A percentile compares a stretch with the other conserved stretches of the same genome.
Conservation (phyloP, 1,139 yeast species). For the Taphrina flavorubra region DNA sequence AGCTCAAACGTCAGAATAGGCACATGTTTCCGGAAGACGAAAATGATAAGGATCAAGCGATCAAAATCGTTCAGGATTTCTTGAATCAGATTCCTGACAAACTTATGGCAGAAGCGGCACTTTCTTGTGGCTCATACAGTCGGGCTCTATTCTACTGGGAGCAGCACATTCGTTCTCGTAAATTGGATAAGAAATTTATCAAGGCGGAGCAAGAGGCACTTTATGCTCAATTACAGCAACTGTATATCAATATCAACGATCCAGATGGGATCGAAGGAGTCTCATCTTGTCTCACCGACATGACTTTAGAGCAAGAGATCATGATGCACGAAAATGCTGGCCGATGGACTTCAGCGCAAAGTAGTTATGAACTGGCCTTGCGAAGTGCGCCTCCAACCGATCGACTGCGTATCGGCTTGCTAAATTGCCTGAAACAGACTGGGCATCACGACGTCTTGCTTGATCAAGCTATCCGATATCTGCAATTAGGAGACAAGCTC, state of each 20-base stretch:
- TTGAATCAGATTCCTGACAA: conserved; percentile 66
- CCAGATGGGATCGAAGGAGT: conserved; percentile 90
- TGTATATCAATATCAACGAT: conserved; percentile 87
- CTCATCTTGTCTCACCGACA: conserved; percentile 69
- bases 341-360: conserved; percentile 85
- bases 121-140: conserved; percentile 84
- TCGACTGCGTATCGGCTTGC: conserved; percentile 54
- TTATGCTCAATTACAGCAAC: conserved; percentile 61
- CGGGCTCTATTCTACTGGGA: conserved; percentile 89
- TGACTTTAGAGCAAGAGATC: conserved; percentile 66
- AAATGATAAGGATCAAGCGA: conserved; percentile 44
- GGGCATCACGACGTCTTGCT: conserved; percentile 60
- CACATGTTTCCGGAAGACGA: conserved; percentile 43
- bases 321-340: conserved; percentile 83
- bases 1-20: conserved; percentile 42
- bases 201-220: conserved; percentile 51
- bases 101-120: conserved; percentile 74
- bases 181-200: conserved; percentile 49
- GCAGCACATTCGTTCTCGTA: conserved; percentile 59
- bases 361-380: conserved; percentile 76
- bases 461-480: conserved; percentile 21
- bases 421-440: conserved; percentile 64
- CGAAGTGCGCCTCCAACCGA: conserved; percentile 53
- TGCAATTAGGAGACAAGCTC: conserved; percentile 14
- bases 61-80: conserved; percentile 54